Conservation (phyloP, 495 filamentous ascomycete genomes). For the Acidomyces sp. region DNA sequence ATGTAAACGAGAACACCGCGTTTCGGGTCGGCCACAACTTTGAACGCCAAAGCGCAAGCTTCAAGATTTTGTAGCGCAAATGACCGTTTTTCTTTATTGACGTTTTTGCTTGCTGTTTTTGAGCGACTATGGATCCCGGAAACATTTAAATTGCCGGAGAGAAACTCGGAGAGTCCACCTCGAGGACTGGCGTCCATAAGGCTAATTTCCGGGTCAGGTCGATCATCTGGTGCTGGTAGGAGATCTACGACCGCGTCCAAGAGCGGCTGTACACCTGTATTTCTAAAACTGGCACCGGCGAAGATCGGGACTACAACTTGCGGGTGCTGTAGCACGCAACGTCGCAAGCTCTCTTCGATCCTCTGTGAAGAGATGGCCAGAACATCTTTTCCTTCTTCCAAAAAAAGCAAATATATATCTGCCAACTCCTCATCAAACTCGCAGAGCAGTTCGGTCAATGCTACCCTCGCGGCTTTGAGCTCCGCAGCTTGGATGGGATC, state of each 20-base stretch:
- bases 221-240: conserved; percentile 69
- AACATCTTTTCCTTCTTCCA: conserved; percentile 53
- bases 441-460: conserved; percentile 68
- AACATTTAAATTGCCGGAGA: conserved; percentile 36
- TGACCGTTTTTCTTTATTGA: conserved; percentile 27
- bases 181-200: conserved; percentile 36
- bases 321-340: conserved; percentile 45
- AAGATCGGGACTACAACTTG: conserved; percentile 69
- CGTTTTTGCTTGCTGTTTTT: conserved; percentile 27
- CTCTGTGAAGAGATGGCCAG: conserved; percentile 47
- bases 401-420: conserved; percentile 53
- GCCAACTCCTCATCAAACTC: conserved; percentile 79
- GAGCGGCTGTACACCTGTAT: conserved; percentile 88
- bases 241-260: conserved; percentile 79
- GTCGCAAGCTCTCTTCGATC: conserved; percentile 62
- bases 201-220: conserved; percentile 64
- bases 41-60: conserved; percentile 83
- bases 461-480: conserved; percentile 58
- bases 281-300: conserved; percentile 81
- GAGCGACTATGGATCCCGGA: conserved; percentile 27
- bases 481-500: conserved; percentile 49
- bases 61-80: conserved; percentile 43
- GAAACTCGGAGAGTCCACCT: conserved; percentile 39
- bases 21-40: conserved; percentile 79
- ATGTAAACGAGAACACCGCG: conserved; percentile 86